Percentiles rank a stretch among this genome's conserved stretches.
These are phyloP conservation scores for Primulina tabacum DNA, from an alignment of 257 asterid species.

Conservation along the genomic window DNA sequence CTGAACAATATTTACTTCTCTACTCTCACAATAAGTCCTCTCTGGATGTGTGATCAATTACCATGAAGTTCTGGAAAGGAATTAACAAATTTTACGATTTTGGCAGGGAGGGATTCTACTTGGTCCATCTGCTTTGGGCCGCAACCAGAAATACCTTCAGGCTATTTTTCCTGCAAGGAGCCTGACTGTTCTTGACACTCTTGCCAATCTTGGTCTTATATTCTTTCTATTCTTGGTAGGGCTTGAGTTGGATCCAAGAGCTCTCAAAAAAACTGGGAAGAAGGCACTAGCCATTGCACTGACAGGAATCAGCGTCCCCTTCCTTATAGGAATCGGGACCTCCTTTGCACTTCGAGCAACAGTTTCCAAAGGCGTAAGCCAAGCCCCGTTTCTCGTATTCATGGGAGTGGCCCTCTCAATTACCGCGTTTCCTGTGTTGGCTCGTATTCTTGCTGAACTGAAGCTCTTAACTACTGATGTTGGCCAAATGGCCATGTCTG, in stretches of 20 bases:
- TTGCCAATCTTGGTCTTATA: constrained; percentile 63
- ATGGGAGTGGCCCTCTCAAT: constrained; percentile 73
- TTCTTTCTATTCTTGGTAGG: constrained; percentile 62
- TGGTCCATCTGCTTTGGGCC: constrained; percentile 67
- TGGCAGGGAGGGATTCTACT: constrained; percentile 61
- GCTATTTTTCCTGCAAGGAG: constrained; percentile 52
- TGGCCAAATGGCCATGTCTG: constrained; percentile 74
- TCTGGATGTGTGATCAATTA: background rate
- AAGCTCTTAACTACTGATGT: constrained; percentile 60
- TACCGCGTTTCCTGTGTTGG: constrained; percentile 67
- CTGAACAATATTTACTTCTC: background rate
- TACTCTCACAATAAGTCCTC: background rate
- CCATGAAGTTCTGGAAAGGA: background rate
- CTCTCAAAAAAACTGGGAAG: constrained; percentile 55
- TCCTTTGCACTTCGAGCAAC: constrained; percentile 52
- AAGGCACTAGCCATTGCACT: constrained; percentile 55
- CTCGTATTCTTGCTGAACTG: constrained; percentile 68
- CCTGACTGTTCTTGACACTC: constrained; percentile 56
- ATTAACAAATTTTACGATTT: constrained; percentile 2
- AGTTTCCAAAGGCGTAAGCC: constrained; percentile 43
- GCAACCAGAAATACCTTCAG: constrained; percentile 43
- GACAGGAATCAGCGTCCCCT: constrained; percentile 59
- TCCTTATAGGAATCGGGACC: constrained; percentile 57
- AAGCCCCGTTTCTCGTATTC: constrained; percentile 57
- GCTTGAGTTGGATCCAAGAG: constrained; percentile 53